These are phyloP conservation scores for Colletotrichum sublineola DNA, from an alignment of 2,329 filamentous ascomycete species.

Conservation along the genomic window DNA sequence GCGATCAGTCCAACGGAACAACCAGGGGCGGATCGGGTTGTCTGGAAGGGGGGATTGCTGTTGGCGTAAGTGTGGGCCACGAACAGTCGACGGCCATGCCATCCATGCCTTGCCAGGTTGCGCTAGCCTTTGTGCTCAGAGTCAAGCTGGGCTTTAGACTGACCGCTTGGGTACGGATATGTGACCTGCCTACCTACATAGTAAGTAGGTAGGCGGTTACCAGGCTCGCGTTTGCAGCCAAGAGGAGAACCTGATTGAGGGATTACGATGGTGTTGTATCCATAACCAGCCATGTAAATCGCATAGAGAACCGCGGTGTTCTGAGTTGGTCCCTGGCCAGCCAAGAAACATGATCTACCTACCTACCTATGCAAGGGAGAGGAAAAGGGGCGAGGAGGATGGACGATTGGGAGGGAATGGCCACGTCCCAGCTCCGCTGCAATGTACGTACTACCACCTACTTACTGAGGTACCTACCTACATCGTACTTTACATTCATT, in stretches of 20 bases:
- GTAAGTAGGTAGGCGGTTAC: no score
- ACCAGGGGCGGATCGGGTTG: constrained; percentile 22
- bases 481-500: no score
- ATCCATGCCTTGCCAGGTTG: background rate
- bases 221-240: background rate
- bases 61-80: background rate
- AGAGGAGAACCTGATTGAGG: constrained; percentile 9
- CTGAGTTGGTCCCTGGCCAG: background rate
- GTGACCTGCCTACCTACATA: background rate
- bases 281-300: background rate
- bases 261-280: constrained; percentile 7
- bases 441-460: no score
- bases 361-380: constrained; percentile 19
- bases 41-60: background rate
- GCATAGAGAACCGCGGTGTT: background rate
- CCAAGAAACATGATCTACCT: background rate
- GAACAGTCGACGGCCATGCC: no score
- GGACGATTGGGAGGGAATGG: background rate
- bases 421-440: no score
- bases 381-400: background rate
- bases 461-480: no score
- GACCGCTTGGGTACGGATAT: constrained; percentile 6
- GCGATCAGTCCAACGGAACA: constrained; percentile 16
- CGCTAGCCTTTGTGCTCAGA: background rate
- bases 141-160: background rate